Evolutionary conservation across 352 stramenopile genomes (phyloP).

Genomic region (Thalassiosira oceanica): DNA sequence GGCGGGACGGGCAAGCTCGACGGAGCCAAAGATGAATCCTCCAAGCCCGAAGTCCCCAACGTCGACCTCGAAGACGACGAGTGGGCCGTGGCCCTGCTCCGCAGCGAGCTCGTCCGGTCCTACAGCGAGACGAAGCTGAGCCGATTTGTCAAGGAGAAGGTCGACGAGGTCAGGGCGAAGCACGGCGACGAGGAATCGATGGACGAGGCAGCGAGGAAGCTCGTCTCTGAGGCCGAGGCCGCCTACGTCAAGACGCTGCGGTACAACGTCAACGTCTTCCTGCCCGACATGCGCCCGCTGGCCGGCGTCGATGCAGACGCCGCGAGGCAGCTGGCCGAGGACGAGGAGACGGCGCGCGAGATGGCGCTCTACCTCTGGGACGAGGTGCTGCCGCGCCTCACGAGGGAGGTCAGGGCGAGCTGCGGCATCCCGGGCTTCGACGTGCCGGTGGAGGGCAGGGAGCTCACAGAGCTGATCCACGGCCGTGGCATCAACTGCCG

Average conservation of each 20-base stretch:
- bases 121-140: conserved; percentile 87
- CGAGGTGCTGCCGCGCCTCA: conserved; percentile 65
- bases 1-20: conserved; percentile 68
- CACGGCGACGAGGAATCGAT: conserved; percentile 4
- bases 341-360: conserved; percentile 69
- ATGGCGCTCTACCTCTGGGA: conserved; percentile 73
- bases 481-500: conserved; percentile 94
- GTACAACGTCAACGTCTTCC: conserved; percentile 79
- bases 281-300: conserved; percentile 60
- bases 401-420: conserved; percentile 47
- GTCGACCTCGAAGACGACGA: conserved; percentile 83
- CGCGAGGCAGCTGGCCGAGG: conserved; percentile 53
- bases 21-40: conserved; percentile 3
- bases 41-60: conserved; percentile 44
- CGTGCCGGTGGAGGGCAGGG: conserved; percentile 86
- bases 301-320: conserved; percentile 55
- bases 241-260: conserved; percentile 68
- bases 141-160: conserved; percentile 20
- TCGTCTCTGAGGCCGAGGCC: conserved; percentile 56
- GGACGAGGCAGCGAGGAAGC: conserved; percentile 9
- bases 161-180: not conserved
- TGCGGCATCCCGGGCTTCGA: no score
- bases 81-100: conserved; percentile 87
- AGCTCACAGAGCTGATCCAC: conserved; percentile 92
- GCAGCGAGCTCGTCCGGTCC: conserved; percentile 89